phyloP scores from a whole-genome alignment of 257 asterid species.

The Handroanthus guayacan region DNA sequence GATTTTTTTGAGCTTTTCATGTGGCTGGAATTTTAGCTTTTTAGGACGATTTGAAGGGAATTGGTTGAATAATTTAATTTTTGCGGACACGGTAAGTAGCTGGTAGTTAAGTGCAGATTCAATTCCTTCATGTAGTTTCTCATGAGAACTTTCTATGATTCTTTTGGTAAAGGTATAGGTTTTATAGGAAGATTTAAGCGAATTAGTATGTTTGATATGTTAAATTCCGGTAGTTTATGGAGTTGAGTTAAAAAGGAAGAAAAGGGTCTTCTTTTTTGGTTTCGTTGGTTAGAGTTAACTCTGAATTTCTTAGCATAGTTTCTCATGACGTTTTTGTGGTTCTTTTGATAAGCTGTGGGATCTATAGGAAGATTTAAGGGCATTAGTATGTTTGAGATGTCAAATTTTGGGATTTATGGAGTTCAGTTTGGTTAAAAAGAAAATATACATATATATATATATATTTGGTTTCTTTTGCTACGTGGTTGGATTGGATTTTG shows the following conservation, averaged over 20 bases:
- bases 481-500: neutral
- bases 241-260: neutral
- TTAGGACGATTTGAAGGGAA: slow-evolving; percentile 30
- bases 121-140: neutral
- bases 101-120: slow-evolving; percentile 14
- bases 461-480: neutral
- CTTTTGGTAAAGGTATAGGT: slow-evolving; percentile 2
- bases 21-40: neutral
- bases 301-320: slow-evolving; percentile 2
- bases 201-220: slow-evolving; percentile 15
- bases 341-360: slow-evolving; percentile 5
- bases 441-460: too few species aligned
- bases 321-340: neutral
- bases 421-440: neutral
- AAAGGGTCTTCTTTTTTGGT: neutral
- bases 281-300: neutral
- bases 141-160: neutral
- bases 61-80: slow-evolving; percentile 11
- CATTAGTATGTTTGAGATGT: slow-evolving; percentile 16
- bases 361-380: neutral
- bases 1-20: neutral
- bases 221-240: slow-evolving; percentile 14
- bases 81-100: neutral
- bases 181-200: neutral
- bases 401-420: slow-evolving; percentile 23